Base-by-base conservation (phyloP, 495 filamentous ascomycete genomes). In the Talaromyces thailandensis region DNA sequence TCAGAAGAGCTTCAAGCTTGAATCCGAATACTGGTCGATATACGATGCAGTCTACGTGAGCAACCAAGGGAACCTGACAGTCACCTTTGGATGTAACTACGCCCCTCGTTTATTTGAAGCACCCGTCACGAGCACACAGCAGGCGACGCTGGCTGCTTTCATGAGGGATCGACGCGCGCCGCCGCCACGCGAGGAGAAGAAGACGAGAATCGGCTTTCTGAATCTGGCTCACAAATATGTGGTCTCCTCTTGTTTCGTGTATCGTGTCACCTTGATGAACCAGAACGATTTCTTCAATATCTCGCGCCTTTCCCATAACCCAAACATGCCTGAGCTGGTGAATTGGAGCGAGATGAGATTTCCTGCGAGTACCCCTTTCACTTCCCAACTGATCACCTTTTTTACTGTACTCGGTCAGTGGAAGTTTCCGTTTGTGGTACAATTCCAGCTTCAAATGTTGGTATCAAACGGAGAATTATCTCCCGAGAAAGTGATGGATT, bases 371-470 rank as follows among this genome's bases (percentile, higher is more conserved):
- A 7, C 25, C 4, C 28, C 64, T 11, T 66, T 59, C 26, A 32
- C 16, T 6, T 31, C 11, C 2, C 57, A 58, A 14, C 23, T 65
- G 25, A 3, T 59, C 60, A 35, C n/a, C 21, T 29, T 16, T 26
- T 35, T 35, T 6, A 9, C 29, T 61, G 37, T 11, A 6, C 11
- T 12, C 4, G 18, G 29, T 21, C 31, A n/a, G 26, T 18, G 51
- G 23, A 23, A 21, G 0, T 55, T 68, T 14, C 55, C 59, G 8
- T 69, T 65, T 45, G 18, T n/a, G 11, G 35, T 68, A 24, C 66
- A 63, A 65, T 83, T 82, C 58, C 75, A 85, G 57, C 70, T 85
- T 3, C 76, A 85, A 56, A 79, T 76, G 21, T 71, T 87, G 6
- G 77, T 79, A 5, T 70, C 75, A 58, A 84, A 86, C 63, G 72